phyloP scores from a whole-genome alignment of 768 basidiomycete species.

The Rossbeevera mucosa region DNA sequence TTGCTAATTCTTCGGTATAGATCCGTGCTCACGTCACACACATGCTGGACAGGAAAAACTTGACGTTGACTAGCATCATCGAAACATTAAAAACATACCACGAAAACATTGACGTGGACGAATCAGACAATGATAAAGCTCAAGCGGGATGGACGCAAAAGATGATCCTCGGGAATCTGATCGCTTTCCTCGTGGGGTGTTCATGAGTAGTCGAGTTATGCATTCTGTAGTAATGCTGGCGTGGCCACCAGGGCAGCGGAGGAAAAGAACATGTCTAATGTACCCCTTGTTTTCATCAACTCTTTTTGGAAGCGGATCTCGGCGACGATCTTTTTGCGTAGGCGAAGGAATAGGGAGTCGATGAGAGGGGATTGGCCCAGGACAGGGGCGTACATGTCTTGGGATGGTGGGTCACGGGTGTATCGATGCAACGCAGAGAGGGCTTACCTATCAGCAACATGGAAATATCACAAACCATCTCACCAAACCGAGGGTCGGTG shows the following conservation, averaged over 20 bases:
- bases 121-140: constrained; percentile 30
- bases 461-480: constrained; percentile 77
- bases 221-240: constrained; percentile 12
- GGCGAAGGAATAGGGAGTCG: constrained; percentile 75
- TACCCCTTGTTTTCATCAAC: constrained; percentile 75
- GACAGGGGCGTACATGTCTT: constrained; percentile 89
- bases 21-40: constrained; percentile 69
- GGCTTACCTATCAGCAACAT: constrained; percentile 76
- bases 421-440: background rate
- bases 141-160: constrained; percentile 49
- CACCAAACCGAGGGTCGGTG: constrained; percentile 89
- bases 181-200: constrained; percentile 50
- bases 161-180: constrained; percentile 65
- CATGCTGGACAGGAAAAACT: constrained; percentile 71
- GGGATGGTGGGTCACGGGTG: constrained; percentile 1
- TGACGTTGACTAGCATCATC: constrained; percentile 67
- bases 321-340: constrained; percentile 78
- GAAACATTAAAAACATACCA: constrained; percentile 65
- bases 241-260: constrained; percentile 40
- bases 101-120: constrained; percentile 65
- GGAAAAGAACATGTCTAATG: constrained; percentile 85
- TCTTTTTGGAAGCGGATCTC: constrained; percentile 90
- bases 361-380: constrained; percentile 94
- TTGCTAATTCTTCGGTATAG: constrained; percentile 39
- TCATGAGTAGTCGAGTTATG: constrained; percentile 18